Evolutionary conservation across 805 yeast species (phyloP).

Genomic region (Metschnikowia santaceciliae): DNA sequence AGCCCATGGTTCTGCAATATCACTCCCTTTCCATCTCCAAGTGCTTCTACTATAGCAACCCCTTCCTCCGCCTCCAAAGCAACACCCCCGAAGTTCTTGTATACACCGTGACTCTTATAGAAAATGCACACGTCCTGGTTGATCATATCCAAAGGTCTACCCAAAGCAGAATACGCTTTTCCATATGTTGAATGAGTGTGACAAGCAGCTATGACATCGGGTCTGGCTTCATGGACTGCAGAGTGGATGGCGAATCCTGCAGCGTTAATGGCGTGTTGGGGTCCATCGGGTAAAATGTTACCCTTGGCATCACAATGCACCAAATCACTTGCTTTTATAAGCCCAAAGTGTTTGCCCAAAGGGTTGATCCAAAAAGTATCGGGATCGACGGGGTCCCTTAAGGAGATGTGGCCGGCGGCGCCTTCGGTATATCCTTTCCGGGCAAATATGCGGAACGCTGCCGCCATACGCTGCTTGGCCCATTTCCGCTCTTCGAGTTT

Average conservation of each 20-base stretch:
- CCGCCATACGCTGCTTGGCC: conserved; percentile 74
- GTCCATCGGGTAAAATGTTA: conserved; percentile 56
- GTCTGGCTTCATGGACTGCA: conserved; percentile 62
- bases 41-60: conserved; percentile 52
- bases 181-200: conserved; percentile 67
- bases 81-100: conserved; percentile 71
- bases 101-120: conserved; percentile 63
- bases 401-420: conserved; percentile 79
- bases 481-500: conserved; percentile 48
- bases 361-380: conserved; percentile 88
- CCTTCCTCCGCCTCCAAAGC: conserved; percentile 69
- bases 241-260: conserved; percentile 73
- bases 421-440: conserved; percentile 75
- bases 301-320: conserved; percentile 57
- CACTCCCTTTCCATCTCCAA: conserved; percentile 55
- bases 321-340: conserved; percentile 36
- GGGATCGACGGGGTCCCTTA: conserved; percentile 80
- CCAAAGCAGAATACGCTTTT: conserved; percentile 62
- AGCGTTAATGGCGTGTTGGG: conserved; percentile 51
- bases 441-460: conserved; percentile 79
- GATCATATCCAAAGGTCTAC: conserved; percentile 68
- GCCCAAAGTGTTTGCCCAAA: conserved; percentile 65
- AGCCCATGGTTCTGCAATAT: conserved; percentile 73
- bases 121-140: conserved; percentile 74
- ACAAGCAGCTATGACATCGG: conserved; percentile 69